Evolutionary conservation across 148 eudicot genomes (phyloP), one percentile per base, ranked within the genome.

Genomic region (Vaccinium macrocarpon): DNA sequence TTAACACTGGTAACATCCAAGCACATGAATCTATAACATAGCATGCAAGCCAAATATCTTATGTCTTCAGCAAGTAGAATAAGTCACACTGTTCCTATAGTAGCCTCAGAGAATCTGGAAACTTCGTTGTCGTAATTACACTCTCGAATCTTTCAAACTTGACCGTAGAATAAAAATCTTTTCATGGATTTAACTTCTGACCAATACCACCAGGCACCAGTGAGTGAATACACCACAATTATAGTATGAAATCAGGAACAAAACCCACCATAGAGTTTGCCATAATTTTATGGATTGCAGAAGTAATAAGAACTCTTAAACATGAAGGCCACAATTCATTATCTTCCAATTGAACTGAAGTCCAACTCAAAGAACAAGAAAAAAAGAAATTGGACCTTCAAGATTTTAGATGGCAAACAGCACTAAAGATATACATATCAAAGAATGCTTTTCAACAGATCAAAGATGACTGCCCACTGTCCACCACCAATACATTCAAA

Each of bases 171-270:
- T 11, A 19, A 1, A 32, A 15, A 66, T 13, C 35, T 71, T 23
- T 27, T 66, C 61, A 81, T 62, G 74, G 48, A 16, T 81, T 64
- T 16, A 81, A 68, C 15, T 82, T 25, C 61, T 27, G 66, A 61
- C 32, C 55, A 32, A 29, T 57, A 32, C 25, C 35, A 66, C 1
- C 25, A 64, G 46, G 46, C 6, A 5, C 5, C 46, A 42, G 29
- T 81, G 46, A 15, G 15, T 64, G 46, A 66, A 27, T 7, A 68
- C 4, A 68, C 73, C 18, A 27, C 27, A 62, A 19, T 12, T 21
- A 38, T 42, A n/a, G 42, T 16, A 61, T 4, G 3, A 57, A 25
- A 29, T 52, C 21, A 23, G 32, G 57, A 27, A 27, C 0, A 5
- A 50, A 50, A n/a, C 23, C 25, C 80, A 3, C 27, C 6, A 27